phyloP scores from a whole-genome alignment of 2,329 filamentous ascomycete genomes.

The Metarhizium guizhouense region DNA sequence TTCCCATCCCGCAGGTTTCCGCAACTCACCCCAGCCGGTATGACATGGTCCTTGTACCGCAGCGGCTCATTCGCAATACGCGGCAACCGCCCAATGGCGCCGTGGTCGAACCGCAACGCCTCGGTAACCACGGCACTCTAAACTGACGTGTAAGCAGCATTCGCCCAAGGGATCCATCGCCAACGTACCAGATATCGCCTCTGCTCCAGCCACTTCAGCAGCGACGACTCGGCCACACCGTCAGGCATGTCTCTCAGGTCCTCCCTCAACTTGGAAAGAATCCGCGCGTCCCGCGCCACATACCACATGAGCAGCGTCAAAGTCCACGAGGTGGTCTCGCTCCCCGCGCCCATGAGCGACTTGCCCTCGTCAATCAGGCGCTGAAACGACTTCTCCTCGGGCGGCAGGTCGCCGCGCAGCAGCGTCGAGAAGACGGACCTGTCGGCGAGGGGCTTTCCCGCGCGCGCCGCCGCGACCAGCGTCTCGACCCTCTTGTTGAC shows the following conservation, averaged over 20 bases:
- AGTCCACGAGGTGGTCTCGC: constrained; percentile 25
- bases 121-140: constrained; percentile 10
- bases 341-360: constrained; percentile 24
- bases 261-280: constrained; percentile 17
- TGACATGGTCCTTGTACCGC: not conserved
- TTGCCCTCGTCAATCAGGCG: constrained; percentile 25
- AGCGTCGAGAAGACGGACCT: constrained; percentile 19
- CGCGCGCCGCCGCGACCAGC: not conserved
- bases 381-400: constrained; percentile 20
- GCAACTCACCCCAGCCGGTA: constrained; percentile 15
- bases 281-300: constrained; percentile 21
- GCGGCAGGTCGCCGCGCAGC: constrained; percentile 18
- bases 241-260: not conserved
- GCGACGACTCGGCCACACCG: not conserved
- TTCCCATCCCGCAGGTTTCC: too few species aligned
- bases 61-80: not conserved
- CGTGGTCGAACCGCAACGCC: not conserved
- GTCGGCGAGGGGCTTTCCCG: too few species aligned
- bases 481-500: not conserved
- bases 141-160: not conserved
- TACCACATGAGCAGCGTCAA: constrained; percentile 25
- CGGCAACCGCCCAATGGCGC: not conserved
- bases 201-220: constrained; percentile 2
- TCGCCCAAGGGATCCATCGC: not conserved
- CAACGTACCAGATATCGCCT: not conserved